Evolutionary conservation across 495 filamentous ascomycete species (phyloP).

Genomic region (Lasiosphaeria ovina): DNA sequence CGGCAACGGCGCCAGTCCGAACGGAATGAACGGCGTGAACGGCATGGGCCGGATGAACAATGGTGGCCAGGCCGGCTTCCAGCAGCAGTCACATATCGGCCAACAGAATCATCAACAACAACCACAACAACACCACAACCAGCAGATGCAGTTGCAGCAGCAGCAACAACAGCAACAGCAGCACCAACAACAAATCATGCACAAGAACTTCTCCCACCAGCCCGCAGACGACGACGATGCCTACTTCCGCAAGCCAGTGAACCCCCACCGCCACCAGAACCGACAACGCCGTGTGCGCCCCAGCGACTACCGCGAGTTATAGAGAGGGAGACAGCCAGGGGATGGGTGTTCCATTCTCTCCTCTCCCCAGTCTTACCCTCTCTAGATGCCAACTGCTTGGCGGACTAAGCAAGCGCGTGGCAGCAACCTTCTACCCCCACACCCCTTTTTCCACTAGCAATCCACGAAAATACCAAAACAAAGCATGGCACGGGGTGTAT

Average conservation of each 20-base stretch:
- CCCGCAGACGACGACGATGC: slow-evolving; percentile 84
- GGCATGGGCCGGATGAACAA: slow-evolving; percentile 31
- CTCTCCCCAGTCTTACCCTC: no score
- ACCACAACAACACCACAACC: slow-evolving; percentile 32
- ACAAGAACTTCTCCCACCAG: slow-evolving; percentile 60
- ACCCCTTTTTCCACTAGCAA: background rate
- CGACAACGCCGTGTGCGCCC: slow-evolving; percentile 73
- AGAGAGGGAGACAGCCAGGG: no score
- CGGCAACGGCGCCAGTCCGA: slow-evolving; percentile 44
- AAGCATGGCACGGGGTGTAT: no score
- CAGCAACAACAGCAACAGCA: slow-evolving; percentile 40
- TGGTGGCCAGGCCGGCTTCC: slow-evolving; percentile 7
- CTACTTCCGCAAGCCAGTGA: slow-evolving; percentile 94
- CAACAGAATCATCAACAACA: slow-evolving; percentile 31
- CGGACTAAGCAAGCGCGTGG: no score
- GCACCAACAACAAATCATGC: slow-evolving; percentile 19
- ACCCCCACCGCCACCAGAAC: slow-evolving; percentile 86
- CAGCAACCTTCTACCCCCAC: background rate
- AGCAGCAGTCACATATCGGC: slow-evolving; percentile 21
- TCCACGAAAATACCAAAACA: no score
- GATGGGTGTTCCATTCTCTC: no score
- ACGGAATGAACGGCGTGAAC: slow-evolving; percentile 45
- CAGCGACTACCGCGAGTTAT: slow-evolving; percentile 81
- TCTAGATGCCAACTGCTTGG: no score
- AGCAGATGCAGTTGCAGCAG: slow-evolving; percentile 31